These are phyloP conservation scores for Termitomyces sp. DNA, from an alignment of 768 basidiomycete genomes.

Conservation along the genomic window DNA sequence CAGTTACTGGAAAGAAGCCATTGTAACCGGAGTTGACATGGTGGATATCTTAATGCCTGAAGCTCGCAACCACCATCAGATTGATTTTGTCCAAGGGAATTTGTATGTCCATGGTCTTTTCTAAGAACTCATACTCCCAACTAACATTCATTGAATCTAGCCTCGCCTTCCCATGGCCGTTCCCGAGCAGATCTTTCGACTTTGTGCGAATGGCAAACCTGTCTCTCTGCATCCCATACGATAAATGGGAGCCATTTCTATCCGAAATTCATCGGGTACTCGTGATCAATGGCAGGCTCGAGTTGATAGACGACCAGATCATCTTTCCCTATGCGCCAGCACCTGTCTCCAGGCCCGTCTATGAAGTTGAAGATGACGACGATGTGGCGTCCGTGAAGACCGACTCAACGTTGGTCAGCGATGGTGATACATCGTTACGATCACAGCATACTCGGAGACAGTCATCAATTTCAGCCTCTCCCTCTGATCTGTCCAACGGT, in stretches of 20 bases:
- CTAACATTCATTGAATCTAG: slow-evolving; percentile 23
- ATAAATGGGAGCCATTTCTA: slow-evolving; percentile 55
- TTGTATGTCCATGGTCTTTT: slow-evolving; percentile 45
- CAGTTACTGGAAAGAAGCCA: slow-evolving; percentile 50
- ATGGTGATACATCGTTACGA: slow-evolving; percentile 9
- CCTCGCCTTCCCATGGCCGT: slow-evolving; percentile 53
- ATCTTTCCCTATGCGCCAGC: slow-evolving; percentile 50
- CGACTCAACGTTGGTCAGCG: slow-evolving; percentile 16
- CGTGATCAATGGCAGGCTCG: slow-evolving; percentile 53
- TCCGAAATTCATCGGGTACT: slow-evolving; percentile 60
- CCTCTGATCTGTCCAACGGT: neutral
- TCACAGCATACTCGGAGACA: slow-evolving; percentile 10
- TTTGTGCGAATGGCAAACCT: slow-evolving; percentile 71
- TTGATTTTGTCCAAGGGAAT: slow-evolving; percentile 55
- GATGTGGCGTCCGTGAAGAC: slow-evolving; percentile 21
- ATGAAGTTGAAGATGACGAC: slow-evolving; percentile 19
- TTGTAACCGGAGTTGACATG: slow-evolving; percentile 63
- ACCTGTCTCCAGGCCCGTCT: slow-evolving; percentile 1
- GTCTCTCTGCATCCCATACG: slow-evolving; percentile 51
- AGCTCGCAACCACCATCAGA: slow-evolving; percentile 31
- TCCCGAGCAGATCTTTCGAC: slow-evolving; percentile 59
- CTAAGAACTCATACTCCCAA: neutral
- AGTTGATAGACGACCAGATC: slow-evolving; percentile 70
- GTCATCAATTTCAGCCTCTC: neutral
- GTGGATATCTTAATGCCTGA: slow-evolving; percentile 39